Percentiles rank a stretch among this genome's conserved stretches.
Conservation (phyloP, 306 rosid species). For the Betula pendula region DNA sequence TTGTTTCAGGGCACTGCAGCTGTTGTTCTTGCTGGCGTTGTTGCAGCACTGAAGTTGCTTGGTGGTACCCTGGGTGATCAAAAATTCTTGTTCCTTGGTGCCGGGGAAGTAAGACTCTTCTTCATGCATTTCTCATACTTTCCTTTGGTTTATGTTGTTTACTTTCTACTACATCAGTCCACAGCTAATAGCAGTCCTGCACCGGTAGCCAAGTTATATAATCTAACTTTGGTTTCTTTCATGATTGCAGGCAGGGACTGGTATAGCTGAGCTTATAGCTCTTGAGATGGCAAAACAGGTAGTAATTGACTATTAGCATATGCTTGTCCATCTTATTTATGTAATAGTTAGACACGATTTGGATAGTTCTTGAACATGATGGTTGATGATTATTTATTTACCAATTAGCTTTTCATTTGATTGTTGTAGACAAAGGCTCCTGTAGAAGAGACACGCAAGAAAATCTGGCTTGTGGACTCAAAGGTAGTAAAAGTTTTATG, state of each 20-base stretch:
- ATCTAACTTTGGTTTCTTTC: constrained; percentile 20
- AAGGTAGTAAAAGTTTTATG: constrained; percentile 50
- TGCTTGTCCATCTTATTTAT: constrained; percentile 1
- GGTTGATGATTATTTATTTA: constrained; percentile 10
- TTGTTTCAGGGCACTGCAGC: constrained; percentile 84
- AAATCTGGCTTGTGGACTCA: constrained; percentile 93
- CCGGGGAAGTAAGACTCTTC: constrained; percentile 72
- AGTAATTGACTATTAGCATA: neutral
- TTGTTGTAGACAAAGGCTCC: constrained; percentile 59
- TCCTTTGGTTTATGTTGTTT: neutral
- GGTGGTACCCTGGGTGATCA: constrained; percentile 82
- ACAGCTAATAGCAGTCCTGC: neutral
- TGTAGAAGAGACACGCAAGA: constrained; percentile 79
- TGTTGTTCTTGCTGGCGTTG: constrained; percentile 92
- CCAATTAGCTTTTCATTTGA: neutral
- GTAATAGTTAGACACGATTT: neutral
- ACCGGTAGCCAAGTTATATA: neutral
- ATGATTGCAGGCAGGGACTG: constrained; percentile 83
- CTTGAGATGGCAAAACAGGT: constrained; percentile 84
- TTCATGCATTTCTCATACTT: neutral
- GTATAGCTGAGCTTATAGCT: constrained; percentile 93
- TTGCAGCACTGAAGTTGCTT: constrained; percentile 76
- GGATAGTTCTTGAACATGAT: constrained; percentile 5
- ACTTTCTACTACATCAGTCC: neutral
- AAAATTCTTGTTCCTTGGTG: constrained; percentile 91